Base-by-base conservation (phyloP, 352 stramenopile species). In the Peronospora belbahrii region DNA sequence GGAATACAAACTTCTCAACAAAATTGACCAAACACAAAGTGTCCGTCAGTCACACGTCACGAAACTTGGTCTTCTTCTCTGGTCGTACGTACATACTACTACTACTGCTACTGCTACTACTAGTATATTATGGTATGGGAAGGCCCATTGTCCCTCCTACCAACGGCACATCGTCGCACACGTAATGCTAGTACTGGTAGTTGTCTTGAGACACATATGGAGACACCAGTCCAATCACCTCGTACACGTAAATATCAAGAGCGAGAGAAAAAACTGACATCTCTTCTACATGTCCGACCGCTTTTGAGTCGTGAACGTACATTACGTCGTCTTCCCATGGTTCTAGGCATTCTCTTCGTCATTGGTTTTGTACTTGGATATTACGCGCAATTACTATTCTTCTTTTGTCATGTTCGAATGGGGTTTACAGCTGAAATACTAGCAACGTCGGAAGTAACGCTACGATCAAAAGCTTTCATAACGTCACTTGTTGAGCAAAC, bases 331-430 rank as follows among this genome's bases (percentile, higher is more conserved):
- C 11, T 63, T 9, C 58, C 53, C n/a, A n/a, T n/a, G 3, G 28
- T 44, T 4, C 50, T 77, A 13, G 27, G 57, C 6, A 35, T 20
- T 2, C 45, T 60, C 8, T 38, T 68, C 14, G 31, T 59, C 2
- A 24, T 35, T 25, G 68, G 70, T 2, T 78, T 88, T 44, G 38
- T 52, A 19, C 33, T 83, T 14, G 75, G 75, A 13, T 88, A 84
- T 57, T 88, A 88, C 50, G 65, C 65, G 10, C 75, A 88, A 30
- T 42, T 88, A 13, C 37, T 88, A 15, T 33, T 82, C 37, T 88
- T 88, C 57, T 85, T 85, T 42, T 52, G 67, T 25, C 73, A 77
- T 39, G 70, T 88, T 27, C 71, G 70, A 7, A 22, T 79, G 27
- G 75, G 72, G 11, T 84, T 68, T 52, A 74, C 60, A 31, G 75